Percentiles rank a stretch among this genome's conserved stretches.
Conservation (phyloP, 805 yeast species). For the Blastobotrys parvus region DNA sequence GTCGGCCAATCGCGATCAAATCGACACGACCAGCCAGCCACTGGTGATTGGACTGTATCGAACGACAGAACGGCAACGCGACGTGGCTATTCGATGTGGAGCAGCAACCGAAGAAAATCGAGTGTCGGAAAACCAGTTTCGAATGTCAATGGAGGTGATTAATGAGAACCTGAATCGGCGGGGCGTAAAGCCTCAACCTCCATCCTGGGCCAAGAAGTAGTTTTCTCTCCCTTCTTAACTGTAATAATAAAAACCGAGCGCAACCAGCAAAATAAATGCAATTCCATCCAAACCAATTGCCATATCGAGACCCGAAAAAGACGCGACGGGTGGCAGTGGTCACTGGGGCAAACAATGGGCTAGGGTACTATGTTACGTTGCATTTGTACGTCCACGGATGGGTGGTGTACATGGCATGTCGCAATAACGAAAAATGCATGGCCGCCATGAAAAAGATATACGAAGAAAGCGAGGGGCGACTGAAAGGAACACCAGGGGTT, state of each 20-base stretch:
- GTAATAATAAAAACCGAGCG: no score
- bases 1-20: not conserved
- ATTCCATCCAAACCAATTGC: conserved; percentile 11
- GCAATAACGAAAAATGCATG: conserved; percentile 47
- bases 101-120: not conserved
- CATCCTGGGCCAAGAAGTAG: not conserved
- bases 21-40: not conserved
- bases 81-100: not conserved
- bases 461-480: conserved; percentile 41
- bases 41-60: not conserved
- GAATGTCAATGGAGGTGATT: not conserved
- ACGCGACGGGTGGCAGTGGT: conserved; percentile 52
- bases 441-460: conserved; percentile 49
- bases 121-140: not conserved
- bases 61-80: not conserved
- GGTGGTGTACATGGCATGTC: conserved; percentile 64
- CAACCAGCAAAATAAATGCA: no score
- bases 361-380: conserved; percentile 68
- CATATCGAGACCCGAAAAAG: conserved; percentile 6
- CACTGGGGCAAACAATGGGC: conserved; percentile 77
- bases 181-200: not conserved
- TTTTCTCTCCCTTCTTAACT: not conserved
- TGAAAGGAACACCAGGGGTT: not conserved
- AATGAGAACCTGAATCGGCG: not conserved
- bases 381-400: conserved; percentile 76